phyloP scores from a whole-genome alignment of 805 yeast genomes.

The Metschnikowia noctiluminum region DNA sequence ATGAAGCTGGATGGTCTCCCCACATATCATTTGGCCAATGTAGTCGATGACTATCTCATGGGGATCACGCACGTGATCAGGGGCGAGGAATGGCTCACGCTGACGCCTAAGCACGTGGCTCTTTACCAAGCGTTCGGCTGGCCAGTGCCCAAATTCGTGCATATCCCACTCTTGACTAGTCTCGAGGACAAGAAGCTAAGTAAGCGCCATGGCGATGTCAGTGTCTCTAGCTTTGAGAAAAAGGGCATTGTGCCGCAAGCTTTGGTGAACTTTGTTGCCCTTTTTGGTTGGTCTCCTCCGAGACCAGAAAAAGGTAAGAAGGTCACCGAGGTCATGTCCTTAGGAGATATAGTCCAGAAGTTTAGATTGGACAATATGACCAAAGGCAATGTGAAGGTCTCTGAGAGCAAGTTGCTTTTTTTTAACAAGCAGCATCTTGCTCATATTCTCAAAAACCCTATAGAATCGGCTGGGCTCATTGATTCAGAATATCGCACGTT shows the following conservation, averaged over 20 bases:
- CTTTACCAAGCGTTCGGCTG: slow-evolving; percentile 84
- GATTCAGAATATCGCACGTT: slow-evolving; percentile 26
- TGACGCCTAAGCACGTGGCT: slow-evolving; percentile 93
- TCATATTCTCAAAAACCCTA: slow-evolving; percentile 37
- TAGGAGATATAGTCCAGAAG: slow-evolving; percentile 48
- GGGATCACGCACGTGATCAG: slow-evolving; percentile 88
- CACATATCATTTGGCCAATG: slow-evolving; percentile 95
- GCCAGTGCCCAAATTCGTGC: slow-evolving; percentile 78
- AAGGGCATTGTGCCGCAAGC: slow-evolving; percentile 84
- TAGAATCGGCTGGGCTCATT: slow-evolving; percentile 34
- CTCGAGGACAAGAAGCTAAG: slow-evolving; percentile 72
- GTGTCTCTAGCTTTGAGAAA: slow-evolving; percentile 54
- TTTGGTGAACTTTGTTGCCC: slow-evolving; percentile 76
- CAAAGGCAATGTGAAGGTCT: slow-evolving; percentile 91
- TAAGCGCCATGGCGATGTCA: slow-evolving; percentile 80
- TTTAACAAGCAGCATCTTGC: slow-evolving; percentile 73
- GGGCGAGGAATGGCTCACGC: slow-evolving; percentile 97
- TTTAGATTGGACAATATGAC: slow-evolving; percentile 76
- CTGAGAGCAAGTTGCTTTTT: slow-evolving; percentile 65
- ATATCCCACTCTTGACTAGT: slow-evolving; percentile 83
- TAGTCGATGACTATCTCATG: slow-evolving; percentile 93
- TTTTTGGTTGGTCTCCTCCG: slow-evolving; percentile 94
- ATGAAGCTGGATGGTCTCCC: slow-evolving; percentile 94
- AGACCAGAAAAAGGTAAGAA: slow-evolving; percentile 47
- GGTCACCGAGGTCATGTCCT: slow-evolving; percentile 48